These are phyloP conservation scores for Suillus decipiens DNA, from an alignment of 768 basidiomycete genomes.

Conservation along the genomic window DNA sequence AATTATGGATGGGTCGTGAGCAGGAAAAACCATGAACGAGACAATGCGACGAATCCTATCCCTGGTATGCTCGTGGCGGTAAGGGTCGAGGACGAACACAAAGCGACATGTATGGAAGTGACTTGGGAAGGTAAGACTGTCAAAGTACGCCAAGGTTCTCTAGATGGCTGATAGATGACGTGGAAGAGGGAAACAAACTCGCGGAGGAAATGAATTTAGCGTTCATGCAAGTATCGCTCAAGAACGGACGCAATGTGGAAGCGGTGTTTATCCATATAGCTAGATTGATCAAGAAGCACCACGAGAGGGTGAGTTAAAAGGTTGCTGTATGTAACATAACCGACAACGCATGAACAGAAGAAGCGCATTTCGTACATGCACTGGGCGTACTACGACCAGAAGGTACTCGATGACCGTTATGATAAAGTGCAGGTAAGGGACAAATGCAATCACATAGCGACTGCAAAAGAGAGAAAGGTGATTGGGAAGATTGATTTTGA, in stretches of 20 bases:
- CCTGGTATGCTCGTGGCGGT: constrained; percentile 5
- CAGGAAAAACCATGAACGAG: background rate
- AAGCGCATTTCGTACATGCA: constrained; percentile 3
- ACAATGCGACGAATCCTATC: constrained; percentile 5
- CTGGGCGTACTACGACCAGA: constrained; percentile 4
- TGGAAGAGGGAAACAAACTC: constrained; percentile 1
- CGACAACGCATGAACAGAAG: background rate
- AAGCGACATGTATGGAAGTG: constrained; percentile 4
- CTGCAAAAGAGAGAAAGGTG: background rate
- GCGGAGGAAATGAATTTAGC: constrained; percentile 2
- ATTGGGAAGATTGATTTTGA: background rate
- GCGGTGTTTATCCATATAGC: constrained; percentile 5
- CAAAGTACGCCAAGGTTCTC: background rate
- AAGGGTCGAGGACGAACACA: background rate
- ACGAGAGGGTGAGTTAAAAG: background rate
- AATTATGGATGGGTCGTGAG: constrained; percentile 5
- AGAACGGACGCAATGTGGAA: constrained; percentile 4
- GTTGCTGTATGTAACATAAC: background rate
- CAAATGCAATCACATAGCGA: background rate
- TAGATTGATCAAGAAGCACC: constrained; percentile 1
- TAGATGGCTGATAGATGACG: background rate
- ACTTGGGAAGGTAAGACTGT: constrained; percentile 3
- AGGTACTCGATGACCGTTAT: background rate
- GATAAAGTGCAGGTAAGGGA: background rate
- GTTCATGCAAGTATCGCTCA: constrained; percentile 5